Evolutionary conservation across 495 filamentous ascomycete species (phyloP).

Genomic region (Tuber calosporum): DNA sequence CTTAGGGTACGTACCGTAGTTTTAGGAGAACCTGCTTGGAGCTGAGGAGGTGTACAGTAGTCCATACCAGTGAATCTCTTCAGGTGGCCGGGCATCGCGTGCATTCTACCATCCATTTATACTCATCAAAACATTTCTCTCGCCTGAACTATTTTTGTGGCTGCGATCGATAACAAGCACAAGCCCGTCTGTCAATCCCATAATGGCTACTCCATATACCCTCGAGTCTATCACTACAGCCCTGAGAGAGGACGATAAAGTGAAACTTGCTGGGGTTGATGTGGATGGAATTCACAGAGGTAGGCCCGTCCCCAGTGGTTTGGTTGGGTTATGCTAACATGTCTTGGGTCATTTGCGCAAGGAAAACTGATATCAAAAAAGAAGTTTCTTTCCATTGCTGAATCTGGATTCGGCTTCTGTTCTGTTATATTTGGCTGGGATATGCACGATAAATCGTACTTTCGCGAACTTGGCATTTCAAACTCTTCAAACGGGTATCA

Average conservation of each 20-base stretch:
- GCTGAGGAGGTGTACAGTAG: background rate
- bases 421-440: conserved; percentile 97
- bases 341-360: background rate
- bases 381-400: conserved; percentile 82
- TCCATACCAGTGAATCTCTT: background rate
- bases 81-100: background rate
- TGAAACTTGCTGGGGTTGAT: conserved; percentile 89
- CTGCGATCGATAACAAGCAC: background rate
- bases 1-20: background rate
- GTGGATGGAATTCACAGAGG: conserved; percentile 81
- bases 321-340: background rate
- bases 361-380: conserved; percentile 90
- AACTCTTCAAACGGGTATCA: conserved; percentile 91
- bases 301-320: conserved; percentile 12
- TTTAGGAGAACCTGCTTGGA: background rate
- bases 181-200: background rate
- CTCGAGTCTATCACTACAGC: conserved; percentile 57
- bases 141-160: background rate
- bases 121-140: background rate
- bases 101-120: background rate
- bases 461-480: conserved; percentile 73
- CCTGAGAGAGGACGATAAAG: conserved; percentile 66
- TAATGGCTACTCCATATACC: conserved; percentile 43
- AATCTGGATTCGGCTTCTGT: conserved; percentile 90
- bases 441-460: conserved; percentile 91